phyloP scores from a whole-genome alignment of 176 grass and related monocot genomes.

The Lolium rigidum region DNA sequence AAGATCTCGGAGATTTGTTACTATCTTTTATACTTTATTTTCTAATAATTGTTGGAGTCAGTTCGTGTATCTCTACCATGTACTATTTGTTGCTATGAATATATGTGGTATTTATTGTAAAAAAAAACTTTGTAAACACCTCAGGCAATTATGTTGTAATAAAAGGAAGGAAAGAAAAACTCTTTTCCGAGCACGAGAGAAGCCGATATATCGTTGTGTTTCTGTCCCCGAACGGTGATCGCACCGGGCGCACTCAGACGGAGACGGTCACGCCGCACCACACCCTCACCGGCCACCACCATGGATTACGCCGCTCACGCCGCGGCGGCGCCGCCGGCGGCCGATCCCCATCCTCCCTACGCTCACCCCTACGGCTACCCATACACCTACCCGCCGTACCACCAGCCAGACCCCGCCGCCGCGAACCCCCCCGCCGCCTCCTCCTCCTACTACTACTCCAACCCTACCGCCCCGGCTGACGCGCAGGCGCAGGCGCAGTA shows the following conservation, averaged over 20 bases:
- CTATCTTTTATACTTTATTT: no score
- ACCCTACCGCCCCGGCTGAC: background rate
- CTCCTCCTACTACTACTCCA: slow-evolving; percentile 37
- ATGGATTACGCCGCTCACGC: slow-evolving; percentile 39
- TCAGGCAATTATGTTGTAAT: no score
- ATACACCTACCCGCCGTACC: slow-evolving; percentile 29
- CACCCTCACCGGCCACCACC: background rate
- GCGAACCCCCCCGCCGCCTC: background rate
- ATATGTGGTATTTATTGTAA: no score
- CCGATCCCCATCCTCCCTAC: slow-evolving; percentile 18
- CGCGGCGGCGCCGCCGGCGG: background rate
- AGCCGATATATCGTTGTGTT: background rate
- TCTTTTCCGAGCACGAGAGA: background rate
- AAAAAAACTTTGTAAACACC: no score
- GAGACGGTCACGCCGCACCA: background rate
- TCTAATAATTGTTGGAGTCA: no score
- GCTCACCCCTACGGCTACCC: slow-evolving; percentile 41
- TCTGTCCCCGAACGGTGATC: background rate
- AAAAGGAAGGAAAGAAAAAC: background rate
- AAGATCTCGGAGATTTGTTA: no score
- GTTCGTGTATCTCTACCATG: no score
- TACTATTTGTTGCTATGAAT: no score
- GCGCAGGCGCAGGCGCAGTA: background rate
- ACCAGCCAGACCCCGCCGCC: slow-evolving; percentile 26
- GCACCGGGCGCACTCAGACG: background rate